Evolutionary conservation across 441 rosid genomes (phyloP).

Genomic region (Hypseocharis bilobata): DNA sequence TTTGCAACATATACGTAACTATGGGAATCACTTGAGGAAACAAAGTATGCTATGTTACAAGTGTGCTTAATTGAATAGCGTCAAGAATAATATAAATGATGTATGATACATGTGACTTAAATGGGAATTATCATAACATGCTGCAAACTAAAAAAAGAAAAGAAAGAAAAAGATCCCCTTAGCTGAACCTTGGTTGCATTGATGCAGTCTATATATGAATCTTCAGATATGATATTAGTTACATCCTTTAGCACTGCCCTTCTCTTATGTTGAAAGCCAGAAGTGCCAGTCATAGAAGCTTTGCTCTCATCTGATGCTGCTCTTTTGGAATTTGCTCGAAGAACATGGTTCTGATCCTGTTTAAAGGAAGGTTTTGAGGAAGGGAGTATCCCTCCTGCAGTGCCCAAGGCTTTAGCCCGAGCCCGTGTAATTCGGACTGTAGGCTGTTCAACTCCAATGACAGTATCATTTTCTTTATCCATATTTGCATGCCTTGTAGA

Average conservation of each 20-base stretch:
- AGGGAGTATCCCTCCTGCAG: slow-evolving; percentile 35
- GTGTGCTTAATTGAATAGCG: neutral
- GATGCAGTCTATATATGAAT: slow-evolving; percentile 26
- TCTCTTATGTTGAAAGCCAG: slow-evolving; percentile 50
- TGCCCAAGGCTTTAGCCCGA: slow-evolving; percentile 50
- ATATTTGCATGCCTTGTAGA: slow-evolving; percentile 38
- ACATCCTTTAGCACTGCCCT: slow-evolving; percentile 72
- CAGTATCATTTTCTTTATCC: slow-evolving; percentile 47
- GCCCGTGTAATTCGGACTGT: slow-evolving; percentile 54
- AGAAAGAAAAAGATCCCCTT: slow-evolving; percentile 4
- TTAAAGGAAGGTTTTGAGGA: slow-evolving; percentile 47
- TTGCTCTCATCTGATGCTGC: slow-evolving; percentile 39
- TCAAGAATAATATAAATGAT: slow-evolving; percentile 9
- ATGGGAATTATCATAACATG: too few relatives aligned
- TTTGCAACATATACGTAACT: neutral
- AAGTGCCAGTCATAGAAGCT: slow-evolving; percentile 26
- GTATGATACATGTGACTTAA: neutral
- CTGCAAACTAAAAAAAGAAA: slow-evolving; percentile 6
- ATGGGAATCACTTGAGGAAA: neutral
- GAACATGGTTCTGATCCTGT: slow-evolving; percentile 42
- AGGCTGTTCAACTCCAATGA: slow-evolving; percentile 33
- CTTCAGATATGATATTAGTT: slow-evolving; percentile 34
- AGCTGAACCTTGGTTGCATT: slow-evolving; percentile 45
- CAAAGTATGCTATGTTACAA: neutral
- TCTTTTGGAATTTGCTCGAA: slow-evolving; percentile 32